Conservation (phyloP, 495 filamentous ascomycete genomes). For the Aspergillus homomorphus region DNA sequence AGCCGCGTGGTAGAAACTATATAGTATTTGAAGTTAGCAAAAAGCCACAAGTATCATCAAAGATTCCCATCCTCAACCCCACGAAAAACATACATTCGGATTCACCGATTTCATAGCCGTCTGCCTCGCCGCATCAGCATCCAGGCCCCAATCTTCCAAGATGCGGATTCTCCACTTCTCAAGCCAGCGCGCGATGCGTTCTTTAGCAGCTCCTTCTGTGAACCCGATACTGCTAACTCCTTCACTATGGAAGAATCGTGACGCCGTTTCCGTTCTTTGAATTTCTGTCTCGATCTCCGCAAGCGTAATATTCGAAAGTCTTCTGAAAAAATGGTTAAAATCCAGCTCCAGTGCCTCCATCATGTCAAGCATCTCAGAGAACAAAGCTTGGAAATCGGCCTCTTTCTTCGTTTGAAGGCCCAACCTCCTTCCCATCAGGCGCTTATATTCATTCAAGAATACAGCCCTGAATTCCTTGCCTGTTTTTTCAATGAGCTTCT, state of each 20-base stretch:
- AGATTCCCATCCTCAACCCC: background rate
- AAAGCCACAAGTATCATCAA: background rate
- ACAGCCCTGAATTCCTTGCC: slow-evolving; percentile 85
- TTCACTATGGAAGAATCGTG: slow-evolving; percentile 68
- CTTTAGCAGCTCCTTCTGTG: slow-evolving; percentile 57
- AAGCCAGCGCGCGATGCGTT: slow-evolving; percentile 72
- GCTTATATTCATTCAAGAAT: slow-evolving; percentile 83
- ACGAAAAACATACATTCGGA: slow-evolving; percentile 56
- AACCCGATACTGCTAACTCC: slow-evolving; percentile 54
- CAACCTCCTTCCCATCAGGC: slow-evolving; percentile 71
- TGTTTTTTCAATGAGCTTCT: slow-evolving; percentile 69
- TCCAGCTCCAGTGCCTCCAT: slow-evolving; percentile 78
- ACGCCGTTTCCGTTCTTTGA: slow-evolving; percentile 53
- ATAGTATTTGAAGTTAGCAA: slow-evolving; percentile 4
- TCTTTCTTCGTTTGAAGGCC: slow-evolving; percentile 65
- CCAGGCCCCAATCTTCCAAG: slow-evolving; percentile 64
- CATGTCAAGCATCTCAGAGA: slow-evolving; percentile 75
- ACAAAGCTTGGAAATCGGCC: slow-evolving; percentile 72
- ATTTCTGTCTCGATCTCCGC: slow-evolving; percentile 58
- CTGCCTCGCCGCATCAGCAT: slow-evolving; percentile 59
- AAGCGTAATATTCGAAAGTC: slow-evolving; percentile 58
- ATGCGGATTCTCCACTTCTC: slow-evolving; percentile 65
- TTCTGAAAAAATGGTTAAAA: slow-evolving; percentile 88
- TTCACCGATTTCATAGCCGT: slow-evolving; percentile 78
- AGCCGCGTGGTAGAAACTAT: slow-evolving; percentile 76